Percentiles rank a stretch among this genome's conserved stretches.
Evolutionary conservation across 2,329 filamentous ascomycete genomes (phyloP).

Genomic region (Scedosporium boydii): DNA sequence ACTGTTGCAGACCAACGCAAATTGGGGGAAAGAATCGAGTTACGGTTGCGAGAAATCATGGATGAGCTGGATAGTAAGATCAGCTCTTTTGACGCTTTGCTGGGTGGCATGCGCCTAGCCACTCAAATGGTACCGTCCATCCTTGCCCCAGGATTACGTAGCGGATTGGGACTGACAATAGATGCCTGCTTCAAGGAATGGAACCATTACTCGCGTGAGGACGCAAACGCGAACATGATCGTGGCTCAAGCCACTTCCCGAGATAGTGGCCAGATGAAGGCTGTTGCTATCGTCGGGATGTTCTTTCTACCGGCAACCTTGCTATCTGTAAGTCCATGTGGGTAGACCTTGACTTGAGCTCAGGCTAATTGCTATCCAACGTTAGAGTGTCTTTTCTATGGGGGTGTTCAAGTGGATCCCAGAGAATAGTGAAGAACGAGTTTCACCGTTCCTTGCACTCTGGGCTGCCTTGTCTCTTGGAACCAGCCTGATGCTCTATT

Average conservation of each 20-base stretch:
- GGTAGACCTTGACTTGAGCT: not conserved
- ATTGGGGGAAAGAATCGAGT: constrained; percentile 6
- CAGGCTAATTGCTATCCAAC: not conserved
- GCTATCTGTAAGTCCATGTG: constrained; percentile 11
- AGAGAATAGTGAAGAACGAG: not conserved
- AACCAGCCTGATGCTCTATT: too few species aligned
- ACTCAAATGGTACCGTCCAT: constrained; percentile 10
- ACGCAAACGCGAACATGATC: constrained; percentile 10
- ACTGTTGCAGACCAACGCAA: too few species aligned
- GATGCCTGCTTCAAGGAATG: not conserved
- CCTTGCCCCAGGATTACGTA: not conserved
- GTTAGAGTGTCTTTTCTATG: not conserved
- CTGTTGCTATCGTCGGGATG: constrained; percentile 12
- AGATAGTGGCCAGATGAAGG: constrained; percentile 12
- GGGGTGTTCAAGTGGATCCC: not conserved
- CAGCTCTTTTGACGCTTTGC: constrained; percentile 10
- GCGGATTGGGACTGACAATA: not conserved
- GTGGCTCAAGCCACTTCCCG: constrained; percentile 9
- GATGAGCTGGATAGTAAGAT: constrained; percentile 12
- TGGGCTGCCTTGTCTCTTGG: not conserved
- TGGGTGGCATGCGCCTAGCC: constrained; percentile 11
- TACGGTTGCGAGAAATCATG: constrained; percentile 9
- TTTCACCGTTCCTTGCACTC: not conserved
- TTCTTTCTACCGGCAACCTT: constrained; percentile 19
- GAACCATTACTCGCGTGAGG: constrained; percentile 6